Percentiles rank a stretch among this genome's conserved stretches.
Conservation (phyloP, 805 yeast genomes). For the Suhomyces sp. region DNA sequence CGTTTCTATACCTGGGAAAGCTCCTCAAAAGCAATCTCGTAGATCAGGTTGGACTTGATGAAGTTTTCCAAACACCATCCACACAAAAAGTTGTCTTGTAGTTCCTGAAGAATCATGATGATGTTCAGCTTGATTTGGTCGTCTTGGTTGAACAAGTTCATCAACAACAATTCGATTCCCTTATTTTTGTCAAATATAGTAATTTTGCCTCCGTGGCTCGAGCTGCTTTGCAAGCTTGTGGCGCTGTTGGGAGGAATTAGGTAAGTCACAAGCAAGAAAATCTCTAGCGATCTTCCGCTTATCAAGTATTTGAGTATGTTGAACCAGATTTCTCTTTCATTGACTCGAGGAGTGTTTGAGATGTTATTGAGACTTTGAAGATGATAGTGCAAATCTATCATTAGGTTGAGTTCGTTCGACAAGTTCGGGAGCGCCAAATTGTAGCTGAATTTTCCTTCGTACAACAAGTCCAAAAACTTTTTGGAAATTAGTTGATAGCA, state of each 20-base stretch:
- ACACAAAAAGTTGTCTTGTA: slow-evolving; percentile 42
- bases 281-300: slow-evolving; percentile 40
- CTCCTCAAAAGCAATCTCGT: slow-evolving; percentile 40
- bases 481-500: slow-evolving; percentile 39
- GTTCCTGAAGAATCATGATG: slow-evolving; percentile 42
- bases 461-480: slow-evolving; percentile 34
- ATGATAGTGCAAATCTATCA: slow-evolving; percentile 43
- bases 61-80: slow-evolving; percentile 44
- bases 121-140: slow-evolving; percentile 38
- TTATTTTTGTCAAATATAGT: slow-evolving; percentile 44
- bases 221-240: slow-evolving; percentile 35
- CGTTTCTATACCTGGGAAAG: neutral
- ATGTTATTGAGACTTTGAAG: slow-evolving; percentile 33
- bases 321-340: slow-evolving; percentile 40
- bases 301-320: slow-evolving; percentile 41
- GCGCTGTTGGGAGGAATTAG: slow-evolving; percentile 41
- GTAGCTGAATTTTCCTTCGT: slow-evolving; percentile 29
- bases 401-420: slow-evolving; percentile 39
- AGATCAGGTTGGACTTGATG: slow-evolving; percentile 35
- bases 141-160: slow-evolving; percentile 42
- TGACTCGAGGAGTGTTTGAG: slow-evolving; percentile 14
- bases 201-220: slow-evolving; percentile 38
- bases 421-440: slow-evolving; percentile 34
- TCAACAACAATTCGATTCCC: slow-evolving; percentile 40
- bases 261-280: slow-evolving; percentile 38